phyloP scores from a whole-genome alignment of 257 asterid species.

The Hygrophila difformis region DNA sequence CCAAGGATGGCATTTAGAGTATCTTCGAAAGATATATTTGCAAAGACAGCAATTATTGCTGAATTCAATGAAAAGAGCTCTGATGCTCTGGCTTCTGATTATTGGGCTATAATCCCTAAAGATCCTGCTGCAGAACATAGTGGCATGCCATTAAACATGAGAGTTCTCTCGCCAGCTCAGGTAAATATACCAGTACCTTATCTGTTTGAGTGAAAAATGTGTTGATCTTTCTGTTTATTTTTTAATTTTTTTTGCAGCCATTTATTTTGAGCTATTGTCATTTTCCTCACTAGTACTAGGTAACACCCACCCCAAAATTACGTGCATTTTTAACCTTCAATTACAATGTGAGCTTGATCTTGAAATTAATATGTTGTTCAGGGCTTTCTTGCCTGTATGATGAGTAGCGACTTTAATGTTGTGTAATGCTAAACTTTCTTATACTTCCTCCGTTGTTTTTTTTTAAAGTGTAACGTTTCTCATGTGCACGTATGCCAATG shows the following conservation, averaged over 20 bases:
- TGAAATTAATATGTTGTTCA: constrained; percentile 3
- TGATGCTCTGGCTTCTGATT: constrained; percentile 49
- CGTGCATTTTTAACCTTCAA: constrained; percentile 6
- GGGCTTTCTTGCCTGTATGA: neutral
- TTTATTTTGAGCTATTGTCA: too few species aligned
- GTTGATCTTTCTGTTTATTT: constrained; percentile 5
- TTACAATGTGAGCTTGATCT: constrained; percentile 1
- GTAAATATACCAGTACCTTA: constrained; percentile 30
- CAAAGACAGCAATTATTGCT: constrained; percentile 64
- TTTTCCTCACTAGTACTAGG: too few species aligned
- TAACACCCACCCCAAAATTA: neutral
- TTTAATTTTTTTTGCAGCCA: too few species aligned
- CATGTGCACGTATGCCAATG: too few species aligned
- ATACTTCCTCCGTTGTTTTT: too few species aligned
- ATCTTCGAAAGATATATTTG: constrained; percentile 58
- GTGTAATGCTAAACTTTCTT: too few species aligned
- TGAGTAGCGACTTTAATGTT: too few species aligned
- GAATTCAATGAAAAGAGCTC: constrained; percentile 39
- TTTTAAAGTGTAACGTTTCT: too few species aligned
- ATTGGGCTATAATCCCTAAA: constrained; percentile 75
- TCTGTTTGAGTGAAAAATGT: constrained; percentile 11
- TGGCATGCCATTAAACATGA: constrained; percentile 28
- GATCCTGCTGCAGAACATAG: constrained; percentile 38
- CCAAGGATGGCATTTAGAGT: constrained; percentile 76
- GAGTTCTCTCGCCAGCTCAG: constrained; percentile 71